phyloP scores from a whole-genome alignment of 2,329 filamentous ascomycete species.

The Teratosphaeria viscida region DNA sequence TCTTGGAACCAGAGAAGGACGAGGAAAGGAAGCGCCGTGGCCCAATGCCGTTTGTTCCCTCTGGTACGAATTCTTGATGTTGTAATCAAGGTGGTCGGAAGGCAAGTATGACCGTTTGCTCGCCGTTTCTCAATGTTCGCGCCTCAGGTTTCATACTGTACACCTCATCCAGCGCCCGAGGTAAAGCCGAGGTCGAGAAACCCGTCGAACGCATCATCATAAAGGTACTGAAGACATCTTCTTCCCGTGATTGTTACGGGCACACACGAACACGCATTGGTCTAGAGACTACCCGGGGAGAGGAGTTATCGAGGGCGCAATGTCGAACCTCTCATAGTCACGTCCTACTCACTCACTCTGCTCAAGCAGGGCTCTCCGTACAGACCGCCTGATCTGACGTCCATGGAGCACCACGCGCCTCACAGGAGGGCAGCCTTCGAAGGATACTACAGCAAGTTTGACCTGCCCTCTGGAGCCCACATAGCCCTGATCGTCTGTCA shows the following conservation, averaged over 20 bases:
- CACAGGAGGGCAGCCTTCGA: slow-evolving; percentile 36
- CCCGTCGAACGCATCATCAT: background rate
- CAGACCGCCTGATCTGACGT: background rate
- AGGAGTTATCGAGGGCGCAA: background rate
- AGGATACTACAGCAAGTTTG: slow-evolving; percentile 43
- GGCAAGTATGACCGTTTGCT: background rate
- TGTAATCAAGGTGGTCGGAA: background rate
- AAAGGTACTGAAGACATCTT: background rate
- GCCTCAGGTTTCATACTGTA: background rate
- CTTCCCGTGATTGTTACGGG: background rate
- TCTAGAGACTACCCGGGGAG: background rate
- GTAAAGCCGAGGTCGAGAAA: no score
- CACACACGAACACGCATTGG: background rate
- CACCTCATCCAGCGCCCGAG: no score
- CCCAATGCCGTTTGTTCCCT: background rate
- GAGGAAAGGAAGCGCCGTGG: no score
- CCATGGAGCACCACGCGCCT: slow-evolving; percentile 33
- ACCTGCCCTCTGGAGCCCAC: slow-evolving; percentile 35
- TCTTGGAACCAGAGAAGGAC: no score
- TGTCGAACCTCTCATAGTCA: no score
- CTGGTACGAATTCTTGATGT: background rate
- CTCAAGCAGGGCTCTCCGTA: background rate
- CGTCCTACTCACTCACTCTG: background rate
- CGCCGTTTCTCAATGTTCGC: background rate
- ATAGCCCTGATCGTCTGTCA: slow-evolving; percentile 38